phyloP scores from a whole-genome alignment of 495 filamentous ascomycete genomes.

The Cudoniella acicularis region DNA sequence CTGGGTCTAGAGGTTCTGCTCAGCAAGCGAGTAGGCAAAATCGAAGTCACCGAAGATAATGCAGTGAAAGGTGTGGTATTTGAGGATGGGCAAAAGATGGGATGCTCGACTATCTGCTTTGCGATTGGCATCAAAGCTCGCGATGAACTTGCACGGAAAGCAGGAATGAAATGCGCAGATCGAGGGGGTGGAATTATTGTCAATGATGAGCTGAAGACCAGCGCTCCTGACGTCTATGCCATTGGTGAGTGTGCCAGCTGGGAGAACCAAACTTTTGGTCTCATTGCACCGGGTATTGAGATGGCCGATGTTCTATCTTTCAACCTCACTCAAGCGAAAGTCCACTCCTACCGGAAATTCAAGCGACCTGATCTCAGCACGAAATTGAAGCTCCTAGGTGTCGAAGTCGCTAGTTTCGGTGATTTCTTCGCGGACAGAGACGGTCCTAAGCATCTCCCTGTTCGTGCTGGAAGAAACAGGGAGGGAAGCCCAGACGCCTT shows the following conservation, averaged over 20 bases:
- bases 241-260: constrained; percentile 95
- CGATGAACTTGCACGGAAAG: constrained; percentile 70
- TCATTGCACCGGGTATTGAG: constrained; percentile 91
- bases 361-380: constrained; percentile 89
- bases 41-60: constrained; percentile 64
- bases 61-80: constrained; percentile 73
- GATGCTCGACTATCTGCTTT: constrained; percentile 85
- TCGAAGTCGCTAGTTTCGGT: constrained; percentile 93
- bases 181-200: constrained; percentile 72
- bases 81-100: constrained; percentile 79
- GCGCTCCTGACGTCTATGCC: constrained; percentile 72
- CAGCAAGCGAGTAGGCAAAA: constrained; percentile 69
- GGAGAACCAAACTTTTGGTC: constrained; percentile 88
- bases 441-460: constrained; percentile 47
- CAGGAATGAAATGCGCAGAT: constrained; percentile 71
- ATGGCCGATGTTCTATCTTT: constrained; percentile 97
- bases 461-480: constrained; percentile 27
- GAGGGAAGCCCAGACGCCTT: constrained; percentile 32
- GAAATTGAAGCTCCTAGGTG: constrained; percentile 88
- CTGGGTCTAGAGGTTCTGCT: constrained; percentile 84
- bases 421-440: constrained; percentile 86
- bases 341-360: constrained; percentile 66
- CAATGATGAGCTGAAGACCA: constrained; percentile 67
- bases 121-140: constrained; percentile 85
- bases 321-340: constrained; percentile 82